phyloP scores from a whole-genome alignment of 2,329 filamentous ascomycete genomes.

The Aspergillus sp. region DNA sequence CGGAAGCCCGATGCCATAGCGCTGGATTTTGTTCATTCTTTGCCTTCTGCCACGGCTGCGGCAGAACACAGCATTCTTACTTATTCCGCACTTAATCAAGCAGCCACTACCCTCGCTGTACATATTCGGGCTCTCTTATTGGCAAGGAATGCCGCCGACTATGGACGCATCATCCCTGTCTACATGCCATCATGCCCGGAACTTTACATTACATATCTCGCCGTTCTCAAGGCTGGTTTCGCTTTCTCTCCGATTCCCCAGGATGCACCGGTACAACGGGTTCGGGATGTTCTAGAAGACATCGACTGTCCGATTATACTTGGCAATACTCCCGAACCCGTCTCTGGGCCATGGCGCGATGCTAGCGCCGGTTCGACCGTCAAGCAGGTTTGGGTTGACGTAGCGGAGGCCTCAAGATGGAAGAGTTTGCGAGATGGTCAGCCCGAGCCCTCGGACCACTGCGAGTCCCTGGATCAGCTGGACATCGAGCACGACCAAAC shows the following conservation, averaged over 20 bases:
- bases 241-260: slow-evolving; percentile 43
- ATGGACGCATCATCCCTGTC: slow-evolving; percentile 29
- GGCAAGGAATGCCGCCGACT: neutral
- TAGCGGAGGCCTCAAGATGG: slow-evolving; percentile 25
- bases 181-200: slow-evolving; percentile 38
- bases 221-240: slow-evolving; percentile 38
- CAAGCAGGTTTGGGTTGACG: slow-evolving; percentile 25
- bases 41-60: slow-evolving; percentile 17
- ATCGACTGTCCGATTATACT: slow-evolving; percentile 30
- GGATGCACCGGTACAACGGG: slow-evolving; percentile 35
- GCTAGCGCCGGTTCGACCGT: neutral
- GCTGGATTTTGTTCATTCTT: slow-evolving; percentile 32
- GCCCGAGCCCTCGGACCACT: neutral
- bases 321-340: slow-evolving; percentile 20
- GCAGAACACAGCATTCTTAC: slow-evolving; percentile 29
- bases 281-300: slow-evolving; percentile 32
- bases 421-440: slow-evolving; percentile 13
- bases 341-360: slow-evolving; percentile 11
- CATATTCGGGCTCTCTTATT: slow-evolving; percentile 21
- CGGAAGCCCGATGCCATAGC: slow-evolving; percentile 26
- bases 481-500: slow-evolving; percentile 23
- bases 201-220: slow-evolving; percentile 43
- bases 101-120: slow-evolving; percentile 25
- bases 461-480: slow-evolving; percentile 5
- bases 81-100: slow-evolving; percentile 27